Conservation (phyloP, 176 grass and related monocot species). For the Tuctoria greenei region DNA sequence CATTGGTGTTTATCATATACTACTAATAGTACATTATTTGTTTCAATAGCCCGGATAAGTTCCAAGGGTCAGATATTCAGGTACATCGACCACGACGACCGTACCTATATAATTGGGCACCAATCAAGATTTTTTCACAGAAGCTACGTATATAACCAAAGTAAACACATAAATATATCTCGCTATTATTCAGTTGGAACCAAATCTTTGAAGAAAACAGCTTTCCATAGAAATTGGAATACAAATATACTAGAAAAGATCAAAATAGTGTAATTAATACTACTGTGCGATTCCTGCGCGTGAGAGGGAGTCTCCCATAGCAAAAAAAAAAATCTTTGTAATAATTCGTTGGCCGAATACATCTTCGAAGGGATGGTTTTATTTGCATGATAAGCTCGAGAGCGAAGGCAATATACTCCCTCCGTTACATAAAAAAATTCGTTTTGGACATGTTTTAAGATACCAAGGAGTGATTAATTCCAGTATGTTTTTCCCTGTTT, state of each 20-base stretch:
- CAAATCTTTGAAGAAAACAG: background rate
- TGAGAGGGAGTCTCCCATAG: too few species aligned
- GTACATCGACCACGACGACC: background rate
- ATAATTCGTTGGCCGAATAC: too few species aligned
- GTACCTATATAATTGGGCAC: background rate
- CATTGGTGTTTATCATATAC: conserved; percentile 18
- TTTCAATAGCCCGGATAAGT: conserved; percentile 31
- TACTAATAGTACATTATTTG: background rate
- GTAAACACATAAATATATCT: background rate
- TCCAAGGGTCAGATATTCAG: conserved; percentile 8
- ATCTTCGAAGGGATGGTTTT: too few species aligned
- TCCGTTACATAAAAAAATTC: too few species aligned
- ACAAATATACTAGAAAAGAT: background rate
- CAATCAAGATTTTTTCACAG: background rate
- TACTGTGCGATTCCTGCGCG: too few species aligned
- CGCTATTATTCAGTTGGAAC: background rate
- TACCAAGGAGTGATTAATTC: too few species aligned
- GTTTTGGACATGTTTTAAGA: too few species aligned
- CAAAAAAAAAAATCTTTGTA: too few species aligned
- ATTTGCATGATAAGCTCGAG: too few species aligned
- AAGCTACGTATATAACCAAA: background rate
- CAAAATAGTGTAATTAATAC: background rate
- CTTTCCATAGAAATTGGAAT: background rate
- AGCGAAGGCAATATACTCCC: too few species aligned
- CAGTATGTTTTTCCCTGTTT: too few species aligned